Conservation (phyloP, 345 rosid species). For the Sisymbrium altissimum region DNA sequence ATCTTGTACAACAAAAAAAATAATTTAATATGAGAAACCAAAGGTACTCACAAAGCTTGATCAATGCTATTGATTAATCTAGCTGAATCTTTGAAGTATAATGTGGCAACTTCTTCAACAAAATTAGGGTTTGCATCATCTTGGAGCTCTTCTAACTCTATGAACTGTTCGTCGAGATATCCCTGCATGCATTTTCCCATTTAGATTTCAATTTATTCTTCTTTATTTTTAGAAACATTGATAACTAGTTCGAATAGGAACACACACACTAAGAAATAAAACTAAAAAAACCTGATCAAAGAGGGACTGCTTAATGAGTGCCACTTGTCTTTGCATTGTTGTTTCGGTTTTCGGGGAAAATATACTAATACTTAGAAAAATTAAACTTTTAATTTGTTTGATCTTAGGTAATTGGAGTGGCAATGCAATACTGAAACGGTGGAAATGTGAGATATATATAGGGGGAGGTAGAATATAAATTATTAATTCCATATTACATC, state of each 20-base stretch:
- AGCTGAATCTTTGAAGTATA: constrained; percentile 54
- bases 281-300: constrained; percentile 59
- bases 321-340: constrained; percentile 43
- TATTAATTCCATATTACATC: constrained; percentile 3
- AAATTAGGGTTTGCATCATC: constrained; percentile 71
- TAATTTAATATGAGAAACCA: not conserved
- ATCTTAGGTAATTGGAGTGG: constrained; percentile 6
- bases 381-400: not conserved
- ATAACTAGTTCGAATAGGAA: not conserved
- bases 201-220: not conserved
- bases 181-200: constrained; percentile 42
- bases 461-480: constrained; percentile 13
- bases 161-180: constrained; percentile 66
- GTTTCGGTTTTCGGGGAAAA: not conserved
- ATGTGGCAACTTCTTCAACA: constrained; percentile 59
- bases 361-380: not conserved
- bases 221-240: not conserved
- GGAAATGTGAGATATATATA: constrained; percentile 28
- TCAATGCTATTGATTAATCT: constrained; percentile 58
- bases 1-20: not conserved
- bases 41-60: constrained; percentile 50
- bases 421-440: constrained; percentile 30
- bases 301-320: constrained; percentile 49
- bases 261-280: not conserved
- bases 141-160: constrained; percentile 66